Conservation (phyloP, 192 early-diverging fungal genomes). For the Spinellus fusiger region DNA sequence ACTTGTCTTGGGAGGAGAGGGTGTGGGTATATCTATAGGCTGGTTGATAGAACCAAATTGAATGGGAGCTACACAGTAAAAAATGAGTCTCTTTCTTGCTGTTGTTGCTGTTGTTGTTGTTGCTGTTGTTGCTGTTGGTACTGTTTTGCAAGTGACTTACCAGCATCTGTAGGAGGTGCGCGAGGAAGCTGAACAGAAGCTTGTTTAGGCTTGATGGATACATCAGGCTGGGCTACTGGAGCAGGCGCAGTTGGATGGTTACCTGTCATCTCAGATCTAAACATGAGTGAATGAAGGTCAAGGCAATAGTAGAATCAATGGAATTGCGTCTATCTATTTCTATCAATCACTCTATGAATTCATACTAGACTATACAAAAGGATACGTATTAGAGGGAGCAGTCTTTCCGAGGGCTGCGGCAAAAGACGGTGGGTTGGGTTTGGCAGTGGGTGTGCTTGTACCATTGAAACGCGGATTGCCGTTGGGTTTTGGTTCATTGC, state of each 20-base stretch:
- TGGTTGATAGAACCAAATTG: slow-evolving; percentile 27
- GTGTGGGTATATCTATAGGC: slow-evolving; percentile 17
- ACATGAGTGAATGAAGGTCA: neutral
- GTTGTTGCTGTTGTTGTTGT: neutral
- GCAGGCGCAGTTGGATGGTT: neutral
- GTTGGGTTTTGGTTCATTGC: neutral
- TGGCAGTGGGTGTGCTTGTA: slow-evolving; percentile 6
- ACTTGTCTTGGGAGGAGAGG: slow-evolving; percentile 16
- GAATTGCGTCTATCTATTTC: neutral
- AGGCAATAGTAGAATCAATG: no score
- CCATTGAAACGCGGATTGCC: neutral
- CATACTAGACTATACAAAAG: neutral
- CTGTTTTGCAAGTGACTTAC: neutral
- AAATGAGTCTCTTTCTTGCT: neutral
- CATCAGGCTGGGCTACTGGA: neutral
- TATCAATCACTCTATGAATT: neutral
- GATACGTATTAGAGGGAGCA: slow-evolving; percentile 10
- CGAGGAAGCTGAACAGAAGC: slow-evolving; percentile 22
- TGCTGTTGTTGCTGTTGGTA: neutral
- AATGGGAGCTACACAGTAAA: slow-evolving; percentile 4
- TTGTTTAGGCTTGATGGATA: slow-evolving; percentile 4
- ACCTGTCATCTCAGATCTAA: slow-evolving; percentile 7
- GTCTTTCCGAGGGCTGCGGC: slow-evolving; percentile 17
- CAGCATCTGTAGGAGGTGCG: slow-evolving; percentile 23
- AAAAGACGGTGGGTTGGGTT: slow-evolving; percentile 14